phyloP scores from a whole-genome alignment of 495 filamentous ascomycete species.

The Penicillium cinerascens region DNA sequence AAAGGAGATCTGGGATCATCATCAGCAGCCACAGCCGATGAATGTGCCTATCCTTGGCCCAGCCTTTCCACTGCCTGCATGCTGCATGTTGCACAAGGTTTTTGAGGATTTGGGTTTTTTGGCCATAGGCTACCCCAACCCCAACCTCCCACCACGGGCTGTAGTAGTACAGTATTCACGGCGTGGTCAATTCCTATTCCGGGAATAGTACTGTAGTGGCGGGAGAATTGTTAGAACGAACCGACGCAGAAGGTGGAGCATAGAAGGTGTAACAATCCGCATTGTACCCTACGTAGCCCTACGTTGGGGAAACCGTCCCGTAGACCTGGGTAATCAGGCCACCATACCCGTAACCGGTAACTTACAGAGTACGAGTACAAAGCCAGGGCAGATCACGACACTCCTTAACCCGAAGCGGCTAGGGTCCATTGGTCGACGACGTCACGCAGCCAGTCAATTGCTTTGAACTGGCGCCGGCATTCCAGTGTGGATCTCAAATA shows the following conservation, averaged over 20 bases:
- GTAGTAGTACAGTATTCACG: too few species aligned
- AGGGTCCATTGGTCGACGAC: constrained; percentile 19
- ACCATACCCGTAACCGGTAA: constrained; percentile 5
- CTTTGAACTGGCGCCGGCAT: neutral
- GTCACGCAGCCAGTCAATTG: constrained; percentile 16
- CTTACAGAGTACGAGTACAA: too few species aligned
- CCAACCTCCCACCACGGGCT: neutral
- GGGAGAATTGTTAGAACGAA: neutral
- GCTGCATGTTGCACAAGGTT: neutral
- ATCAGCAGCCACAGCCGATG: constrained; percentile 22
- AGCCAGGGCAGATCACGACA: constrained; percentile 4
- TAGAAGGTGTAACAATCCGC: neutral
- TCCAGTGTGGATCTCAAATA: neutral
- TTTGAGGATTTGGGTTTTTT: neutral
- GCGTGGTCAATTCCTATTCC: neutral
- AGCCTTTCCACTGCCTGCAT: constrained; percentile 1
- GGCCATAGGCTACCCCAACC: neutral
- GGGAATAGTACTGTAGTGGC: neutral
- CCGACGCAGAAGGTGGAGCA: neutral
- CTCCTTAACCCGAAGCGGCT: constrained; percentile 6
- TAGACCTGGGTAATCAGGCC: constrained; percentile 8
- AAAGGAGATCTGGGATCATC: constrained; percentile 7
- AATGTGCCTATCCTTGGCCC: constrained; percentile 11
- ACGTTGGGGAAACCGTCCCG: neutral
- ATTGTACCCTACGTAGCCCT: neutral